Evolutionary conservation across 257 asterid species (phyloP), one percentile per base, ranked within the genome.

Genomic region (Thymus mandschuricus): DNA sequence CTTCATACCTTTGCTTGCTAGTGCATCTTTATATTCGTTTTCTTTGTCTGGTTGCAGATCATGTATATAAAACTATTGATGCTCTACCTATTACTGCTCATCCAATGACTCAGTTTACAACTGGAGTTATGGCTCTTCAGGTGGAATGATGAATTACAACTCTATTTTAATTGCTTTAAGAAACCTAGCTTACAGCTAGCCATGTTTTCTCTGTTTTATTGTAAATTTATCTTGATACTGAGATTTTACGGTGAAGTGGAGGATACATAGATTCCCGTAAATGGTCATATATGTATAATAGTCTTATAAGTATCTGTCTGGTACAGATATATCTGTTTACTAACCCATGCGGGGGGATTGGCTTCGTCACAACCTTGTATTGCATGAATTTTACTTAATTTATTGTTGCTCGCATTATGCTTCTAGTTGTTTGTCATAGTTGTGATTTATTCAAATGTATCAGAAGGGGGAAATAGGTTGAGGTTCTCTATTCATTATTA

Each of bases 41-140:
- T 45, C 75, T 57, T 76, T 52, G 3, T 83, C 43, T 68, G n/a
- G 65, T 75, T 77, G 86, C 95, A 92, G 97, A 89, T 82, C 87
- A 92, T 74, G 97, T 92, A 43, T 92, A 81, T 67, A 89, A 83
- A 73, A 84, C 96, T 56, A 92, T 92, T 70, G 92, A 89, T 65
- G 92, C 92, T 15, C 79, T 92, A 70, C 97, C 97, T 45, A 70
- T 84, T 78, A 83, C 83, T 51, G 90, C 97, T 72, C 97, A 92
- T 84, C 96, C 97, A 11, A 92, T 92, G 97, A 92, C 97, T 76
- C 97, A 92, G 81, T 92, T 92, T 82, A 79, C 96, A n/a, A 87
- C 96, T 59, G 97, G 96, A 57, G 96, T 92, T 80, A 92, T 92
- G 97, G 97, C 97, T 68, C 97, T 92, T 86, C 97, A 92, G 78